Evolutionary conservation across 2,329 filamentous ascomycete species (phyloP).

Genomic region (Hypoxylon sp.): DNA sequence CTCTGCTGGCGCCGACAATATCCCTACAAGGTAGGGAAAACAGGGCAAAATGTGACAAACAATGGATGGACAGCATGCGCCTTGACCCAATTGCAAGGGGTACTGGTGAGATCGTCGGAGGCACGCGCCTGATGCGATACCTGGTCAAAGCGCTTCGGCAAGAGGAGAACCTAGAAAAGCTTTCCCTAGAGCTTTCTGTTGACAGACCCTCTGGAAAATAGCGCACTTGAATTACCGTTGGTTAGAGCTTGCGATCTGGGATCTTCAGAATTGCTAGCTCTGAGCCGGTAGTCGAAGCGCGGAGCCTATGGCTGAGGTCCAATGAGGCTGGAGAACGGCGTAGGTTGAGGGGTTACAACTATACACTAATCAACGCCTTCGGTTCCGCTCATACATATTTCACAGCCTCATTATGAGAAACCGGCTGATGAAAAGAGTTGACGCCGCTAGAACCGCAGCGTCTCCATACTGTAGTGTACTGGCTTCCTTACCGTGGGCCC

Average conservation of each 20-base stretch:
- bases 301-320: conserved; percentile 14
- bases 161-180: conserved; percentile 14
- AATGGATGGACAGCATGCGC: conserved; percentile 29
- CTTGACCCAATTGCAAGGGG: conserved; percentile 20
- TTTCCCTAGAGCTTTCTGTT: conserved; percentile 18
- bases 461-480: conserved; percentile 8
- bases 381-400: conserved; percentile 8
- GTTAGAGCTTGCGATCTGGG: conserved; percentile 13
- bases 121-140: conserved; percentile 17
- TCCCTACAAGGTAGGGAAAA: conserved; percentile 17
- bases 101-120: conserved; percentile 26
- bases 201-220: conserved; percentile 29
- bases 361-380: conserved; percentile 7
- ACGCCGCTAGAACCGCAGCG: conserved; percentile 9
- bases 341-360: conserved; percentile 4
- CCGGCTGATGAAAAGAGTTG: conserved; percentile 9
- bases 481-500: conserved; percentile 10
- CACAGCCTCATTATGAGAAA: conserved; percentile 1
- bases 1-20: conserved; percentile 5
- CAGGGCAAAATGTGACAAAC: neutral
- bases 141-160: conserved; percentile 27
- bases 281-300: conserved; percentile 25
- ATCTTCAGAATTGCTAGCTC: conserved; percentile 20
- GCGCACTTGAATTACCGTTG: conserved; percentile 23
- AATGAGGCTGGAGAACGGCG: conserved; percentile 13